A percentile compares a stretch with the other conserved stretches of the same genome.
These are phyloP conservation scores for Epichloe gansuensis DNA, from an alignment of 2,329 filamentous ascomycete genomes.

Conservation along the genomic window DNA sequence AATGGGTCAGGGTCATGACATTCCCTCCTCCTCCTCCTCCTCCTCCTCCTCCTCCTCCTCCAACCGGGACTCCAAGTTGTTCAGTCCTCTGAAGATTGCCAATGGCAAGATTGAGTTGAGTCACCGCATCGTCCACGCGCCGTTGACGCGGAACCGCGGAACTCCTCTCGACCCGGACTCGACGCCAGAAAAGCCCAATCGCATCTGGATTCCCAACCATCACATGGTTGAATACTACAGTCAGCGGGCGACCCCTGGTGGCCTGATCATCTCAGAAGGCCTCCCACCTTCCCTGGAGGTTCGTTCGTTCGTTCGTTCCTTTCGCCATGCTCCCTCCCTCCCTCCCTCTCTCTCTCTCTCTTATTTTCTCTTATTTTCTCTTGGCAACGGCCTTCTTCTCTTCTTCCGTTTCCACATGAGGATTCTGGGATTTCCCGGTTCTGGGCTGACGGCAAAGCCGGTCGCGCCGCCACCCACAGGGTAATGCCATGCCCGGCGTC, in stretches of 20 bases:
- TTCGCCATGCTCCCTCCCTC: too few species aligned
- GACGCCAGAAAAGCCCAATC: slow-evolving; percentile 33
- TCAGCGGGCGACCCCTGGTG: slow-evolving; percentile 28
- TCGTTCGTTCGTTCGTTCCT: neutral
- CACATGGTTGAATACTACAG: slow-evolving; percentile 29
- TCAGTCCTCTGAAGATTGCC: slow-evolving; percentile 23
- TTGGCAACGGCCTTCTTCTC: too few species aligned
- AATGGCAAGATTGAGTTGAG: slow-evolving; percentile 33
- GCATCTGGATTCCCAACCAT: slow-evolving; percentile 35
- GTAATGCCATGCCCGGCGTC: slow-evolving; percentile 32
- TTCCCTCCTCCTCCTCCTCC: neutral
- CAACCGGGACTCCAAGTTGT: slow-evolving; percentile 14
- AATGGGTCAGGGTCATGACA: slow-evolving; percentile 5
- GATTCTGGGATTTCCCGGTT: neutral
- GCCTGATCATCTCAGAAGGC: slow-evolving; percentile 31
- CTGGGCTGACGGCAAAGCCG: neutral
- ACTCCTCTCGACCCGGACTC: slow-evolving; percentile 29
- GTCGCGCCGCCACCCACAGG: slow-evolving; percentile 6
- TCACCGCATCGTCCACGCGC: slow-evolving; percentile 39
- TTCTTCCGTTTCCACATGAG: neutral
- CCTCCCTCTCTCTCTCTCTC: too few species aligned
- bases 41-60: neutral
- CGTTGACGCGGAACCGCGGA: slow-evolving; percentile 41
- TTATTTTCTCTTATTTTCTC: too few species aligned
- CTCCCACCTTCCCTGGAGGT: slow-evolving; percentile 34